Percentiles rank a stretch among this genome's conserved stretches.
Evolutionary conservation across 768 basidiomycete species (phyloP).

Genomic region (Boletus subparvulus): DNA sequence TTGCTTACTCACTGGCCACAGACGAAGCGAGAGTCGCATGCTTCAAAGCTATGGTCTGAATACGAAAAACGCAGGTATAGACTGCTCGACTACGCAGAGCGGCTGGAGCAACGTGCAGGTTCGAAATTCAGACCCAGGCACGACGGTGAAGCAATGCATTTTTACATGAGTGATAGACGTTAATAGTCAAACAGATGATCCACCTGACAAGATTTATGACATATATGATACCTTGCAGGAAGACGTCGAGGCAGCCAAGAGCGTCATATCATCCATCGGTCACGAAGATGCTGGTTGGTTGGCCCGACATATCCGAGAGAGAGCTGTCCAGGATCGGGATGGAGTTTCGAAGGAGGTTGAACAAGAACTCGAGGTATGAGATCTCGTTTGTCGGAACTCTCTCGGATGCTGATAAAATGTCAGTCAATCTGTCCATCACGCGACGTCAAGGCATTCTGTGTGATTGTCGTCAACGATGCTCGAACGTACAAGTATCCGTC

Average conservation of each 20-base stretch:
- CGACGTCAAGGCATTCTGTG: conserved; percentile 72
- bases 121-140: conserved; percentile 39
- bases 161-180: not conserved
- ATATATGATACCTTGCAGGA: conserved; percentile 63
- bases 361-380: conserved; percentile 66
- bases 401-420: conserved; percentile 4
- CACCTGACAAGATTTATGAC: conserved; percentile 50
- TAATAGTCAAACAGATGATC: conserved; percentile 17
- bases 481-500: conserved; percentile 50
- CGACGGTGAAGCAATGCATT: conserved; percentile 37
- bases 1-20: conserved; percentile 27
- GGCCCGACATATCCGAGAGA: conserved; percentile 49
- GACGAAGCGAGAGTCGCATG: conserved; percentile 59
- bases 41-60: conserved; percentile 54
- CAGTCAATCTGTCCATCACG: conserved; percentile 69
- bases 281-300: conserved; percentile 62
- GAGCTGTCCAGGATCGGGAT: conserved; percentile 49
- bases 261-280: conserved; percentile 42
- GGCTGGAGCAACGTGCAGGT: conserved; percentile 58
- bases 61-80: conserved; percentile 53
- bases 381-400: not conserved
- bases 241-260: conserved; percentile 46
- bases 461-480: conserved; percentile 67
- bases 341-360: conserved; percentile 60
- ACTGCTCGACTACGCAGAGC: conserved; percentile 63